Base-by-base conservation (phyloP, 257 asterid genomes). In the Solanum lycopersicoides region DNA sequence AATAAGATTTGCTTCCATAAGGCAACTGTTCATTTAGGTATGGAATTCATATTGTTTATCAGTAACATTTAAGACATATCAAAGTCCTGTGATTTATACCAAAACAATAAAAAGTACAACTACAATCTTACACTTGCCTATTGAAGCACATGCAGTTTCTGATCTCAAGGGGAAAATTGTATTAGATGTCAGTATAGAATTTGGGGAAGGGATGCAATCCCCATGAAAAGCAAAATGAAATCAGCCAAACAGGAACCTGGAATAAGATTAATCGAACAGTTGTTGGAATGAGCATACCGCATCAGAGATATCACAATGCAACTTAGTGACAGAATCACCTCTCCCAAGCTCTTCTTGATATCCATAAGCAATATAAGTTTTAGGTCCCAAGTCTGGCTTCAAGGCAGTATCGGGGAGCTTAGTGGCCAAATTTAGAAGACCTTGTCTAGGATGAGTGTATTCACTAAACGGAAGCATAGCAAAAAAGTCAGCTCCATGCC, bases 311-410 rank as follows among this genome's bases (percentile, higher is more conserved):
- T 95, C 98, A 47, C 96, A 94, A 87, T 95, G 98, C 91, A 95
- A 94, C 89, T 95, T 95, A 34, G 98, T 86, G 86, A 94, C 96
- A 0, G 98, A 94, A 89, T 93, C 98, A 15, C 99, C 99, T 85
- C 90, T 88, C n/a, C 97, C 95, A 56, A 94, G 96, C 87, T 95
- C 98, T 91, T 93, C 93, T 7, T 92, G 76, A 88, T 82, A 89
- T 75, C 99, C 99, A 87, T 93, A 96, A 50, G 98, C 99, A 71
- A 96, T 95, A 88, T 96, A 96, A 71, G 95, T 91, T 90, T 96
- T 96, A 3, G 99, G 98, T 16, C 99, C 99, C 92, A 95, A 92
- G 83, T 96, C 99, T 12, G 99, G 98, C 91, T 95, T 96, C 79
- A 91, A 63, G 39, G 95, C 94, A 35, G 92, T 89, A 35, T 88